Base-by-base conservation (phyloP, 257 asterid genomes). In the Solanum piurae region DNA sequence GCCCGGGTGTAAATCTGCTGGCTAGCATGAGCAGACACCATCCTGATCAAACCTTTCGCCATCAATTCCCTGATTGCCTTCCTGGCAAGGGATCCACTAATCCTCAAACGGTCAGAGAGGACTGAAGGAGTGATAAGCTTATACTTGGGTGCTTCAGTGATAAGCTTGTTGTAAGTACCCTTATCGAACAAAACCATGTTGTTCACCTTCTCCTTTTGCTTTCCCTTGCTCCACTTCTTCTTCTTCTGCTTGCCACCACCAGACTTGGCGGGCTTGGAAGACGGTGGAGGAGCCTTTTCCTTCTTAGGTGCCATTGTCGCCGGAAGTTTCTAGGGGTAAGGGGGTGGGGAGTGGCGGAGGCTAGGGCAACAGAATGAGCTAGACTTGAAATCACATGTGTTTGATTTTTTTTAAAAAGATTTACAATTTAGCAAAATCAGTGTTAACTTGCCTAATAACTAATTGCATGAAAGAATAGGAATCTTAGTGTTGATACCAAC, bases 131-230 rank as follows among this genome's bases (percentile, higher is more conserved):
- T 79, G 40, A 79, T 79, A 42, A 82, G 87, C 85, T 89, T 86
- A 64, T 87, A 89, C 83, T 89, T 89, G 8, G 91, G 89, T 1
- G 91, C 91, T 36, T 89, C 89, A 38, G 62, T n/a, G 23, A 89
- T 31, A 1, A 89, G 91, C 85, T 88, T 88, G 58, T 88, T 87
- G 31, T 88, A 88, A 82, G 90, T 86, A 12, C 83, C 91, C 89
- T 89, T 89, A 58, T 83, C 91, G 60, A 89, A 89, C 25, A 89
- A 84, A 25, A 89, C 91, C 91, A 89, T 89, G 88, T 89, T 89
- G 84, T 89, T 89, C 88, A 89, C 91, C 89, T 89, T 89, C 77
- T 89, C 91, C 91, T 89, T 89, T 75, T 89, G 89, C 91, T 89
- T 87, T 73, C 91, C 91, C 83, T 89, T 89, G 86, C 91, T 89